These are phyloP conservation scores for Solanum tarijense DNA, from an alignment of 257 asterid species.

Conservation along the genomic window DNA sequence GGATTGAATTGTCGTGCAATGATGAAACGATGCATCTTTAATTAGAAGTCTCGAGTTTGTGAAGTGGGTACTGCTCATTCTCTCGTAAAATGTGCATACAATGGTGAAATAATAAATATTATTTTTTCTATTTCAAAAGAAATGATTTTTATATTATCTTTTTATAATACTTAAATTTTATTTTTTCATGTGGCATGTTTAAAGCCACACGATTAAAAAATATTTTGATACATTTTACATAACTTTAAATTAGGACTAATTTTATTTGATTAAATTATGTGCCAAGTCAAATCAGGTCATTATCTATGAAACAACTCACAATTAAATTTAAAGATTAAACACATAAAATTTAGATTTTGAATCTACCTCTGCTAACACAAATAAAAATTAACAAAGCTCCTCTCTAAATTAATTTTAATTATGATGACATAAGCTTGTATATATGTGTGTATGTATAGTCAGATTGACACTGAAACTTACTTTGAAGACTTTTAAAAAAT, in stretches of 20 bases:
- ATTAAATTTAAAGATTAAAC: not conserved
- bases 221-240: no score
- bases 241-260: no score
- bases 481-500: not conserved
- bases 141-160: no score
- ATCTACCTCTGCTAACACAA: rapidly evolving
- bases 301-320: not conserved
- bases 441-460: not conserved
- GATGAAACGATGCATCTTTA: no score
- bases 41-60: no score
- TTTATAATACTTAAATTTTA: no score
- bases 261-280: no score
- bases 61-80: no score
- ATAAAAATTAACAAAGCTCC: not conserved
- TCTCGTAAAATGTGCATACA: not conserved
- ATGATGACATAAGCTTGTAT: not conserved
- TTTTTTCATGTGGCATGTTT: no score
- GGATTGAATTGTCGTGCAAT: not conserved
- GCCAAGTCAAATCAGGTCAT: not conserved
- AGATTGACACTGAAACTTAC: not conserved
- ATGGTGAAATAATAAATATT: no score
- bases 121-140: no score
- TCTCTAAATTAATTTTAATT: not conserved
- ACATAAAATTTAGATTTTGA: not conserved
- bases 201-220: no score